phyloP scores from a whole-genome alignment of 1,284 basidiomycete genomes.

The Fomitopsis betulina region DNA sequence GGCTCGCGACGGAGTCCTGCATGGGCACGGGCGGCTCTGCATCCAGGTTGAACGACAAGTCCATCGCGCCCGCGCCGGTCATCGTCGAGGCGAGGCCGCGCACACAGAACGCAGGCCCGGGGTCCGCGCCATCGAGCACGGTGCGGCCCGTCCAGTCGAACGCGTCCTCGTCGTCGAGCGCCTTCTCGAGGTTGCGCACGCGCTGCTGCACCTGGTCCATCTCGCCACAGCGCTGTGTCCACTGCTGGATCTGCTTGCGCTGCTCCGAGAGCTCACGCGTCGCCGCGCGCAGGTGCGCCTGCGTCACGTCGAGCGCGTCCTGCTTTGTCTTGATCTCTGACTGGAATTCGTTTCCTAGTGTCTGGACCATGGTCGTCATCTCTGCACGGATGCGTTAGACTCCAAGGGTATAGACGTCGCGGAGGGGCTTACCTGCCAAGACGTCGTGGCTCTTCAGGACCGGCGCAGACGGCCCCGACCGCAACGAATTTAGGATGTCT shows the following conservation, averaged over 20 bases:
- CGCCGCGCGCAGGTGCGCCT: slow-evolving; percentile 83
- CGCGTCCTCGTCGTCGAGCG: slow-evolving; percentile 68
- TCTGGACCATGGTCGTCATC: slow-evolving; percentile 81
- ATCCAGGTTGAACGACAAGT: slow-evolving; percentile 59
- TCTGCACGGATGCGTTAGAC: slow-evolving; percentile 40
- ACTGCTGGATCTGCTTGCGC: slow-evolving; percentile 75
- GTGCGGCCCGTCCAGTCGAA: slow-evolving; percentile 91
- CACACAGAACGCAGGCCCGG: slow-evolving; percentile 58
- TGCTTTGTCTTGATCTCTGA: slow-evolving; percentile 85
- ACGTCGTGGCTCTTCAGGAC: slow-evolving; percentile 90
- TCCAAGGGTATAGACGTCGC: background rate
- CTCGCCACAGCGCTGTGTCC: slow-evolving; percentile 68
- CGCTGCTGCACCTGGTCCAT: slow-evolving; percentile 77
- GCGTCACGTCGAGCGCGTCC: slow-evolving; percentile 80
- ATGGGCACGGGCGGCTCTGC: slow-evolving; percentile 64
- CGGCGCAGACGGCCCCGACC: slow-evolving; percentile 66
- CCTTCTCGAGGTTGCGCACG: slow-evolving; percentile 77
- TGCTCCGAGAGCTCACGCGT: slow-evolving; percentile 90
- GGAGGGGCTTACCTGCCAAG: slow-evolving; percentile 61
- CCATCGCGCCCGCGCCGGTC: slow-evolving; percentile 45
- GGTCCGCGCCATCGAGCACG: slow-evolving; percentile 55
- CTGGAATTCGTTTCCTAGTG: slow-evolving; percentile 75
- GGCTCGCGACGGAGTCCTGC: slow-evolving; percentile 48
- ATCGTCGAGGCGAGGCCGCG: slow-evolving; percentile 62
- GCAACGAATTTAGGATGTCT: slow-evolving; percentile 66